phyloP scores from a whole-genome alignment of 345 rosid genomes.

The Dovyalis caffra region DNA sequence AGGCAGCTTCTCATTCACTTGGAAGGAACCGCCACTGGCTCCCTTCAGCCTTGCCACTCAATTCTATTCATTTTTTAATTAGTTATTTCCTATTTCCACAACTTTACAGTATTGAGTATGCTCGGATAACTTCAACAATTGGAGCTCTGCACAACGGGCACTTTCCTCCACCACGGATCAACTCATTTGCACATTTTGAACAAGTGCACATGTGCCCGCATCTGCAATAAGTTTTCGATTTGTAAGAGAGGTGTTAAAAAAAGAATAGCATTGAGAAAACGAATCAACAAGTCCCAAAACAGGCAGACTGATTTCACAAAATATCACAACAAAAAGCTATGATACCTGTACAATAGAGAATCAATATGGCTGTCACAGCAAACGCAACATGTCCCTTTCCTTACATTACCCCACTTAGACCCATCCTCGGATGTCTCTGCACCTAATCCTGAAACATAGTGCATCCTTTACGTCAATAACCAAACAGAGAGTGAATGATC shows the following conservation, averaged over 20 bases:
- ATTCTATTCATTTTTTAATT: constrained; percentile 18
- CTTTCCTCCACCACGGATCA: constrained; percentile 85
- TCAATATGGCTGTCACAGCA: constrained; percentile 96
- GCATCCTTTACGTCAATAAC: background rate
- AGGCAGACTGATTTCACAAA: background rate
- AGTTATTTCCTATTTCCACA: background rate
- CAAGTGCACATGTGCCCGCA: constrained; percentile 99
- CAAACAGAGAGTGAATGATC: background rate
- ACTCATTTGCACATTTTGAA: constrained; percentile 88
- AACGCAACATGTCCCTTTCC: constrained; percentile 94
- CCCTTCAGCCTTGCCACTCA: constrained; percentile 20
- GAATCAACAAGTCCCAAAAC: background rate
- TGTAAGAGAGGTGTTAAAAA: background rate
- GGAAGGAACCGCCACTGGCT: constrained; percentile 12
- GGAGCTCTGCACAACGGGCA: constrained; percentile 98
- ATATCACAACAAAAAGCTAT: background rate
- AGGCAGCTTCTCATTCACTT: constrained; percentile 14
- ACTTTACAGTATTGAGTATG: constrained; percentile 87
- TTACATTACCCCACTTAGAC: constrained; percentile 86
- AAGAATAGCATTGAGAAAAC: background rate
- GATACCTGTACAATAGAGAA: constrained; percentile 89
- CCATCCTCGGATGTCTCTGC: constrained; percentile 90
- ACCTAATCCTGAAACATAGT: constrained; percentile 43
- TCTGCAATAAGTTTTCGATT: constrained; percentile 37
- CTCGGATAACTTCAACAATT: constrained; percentile 87